Evolutionary conservation across 768 basidiomycete genomes (phyloP).

Genomic region (Solioccasus polychromus): DNA sequence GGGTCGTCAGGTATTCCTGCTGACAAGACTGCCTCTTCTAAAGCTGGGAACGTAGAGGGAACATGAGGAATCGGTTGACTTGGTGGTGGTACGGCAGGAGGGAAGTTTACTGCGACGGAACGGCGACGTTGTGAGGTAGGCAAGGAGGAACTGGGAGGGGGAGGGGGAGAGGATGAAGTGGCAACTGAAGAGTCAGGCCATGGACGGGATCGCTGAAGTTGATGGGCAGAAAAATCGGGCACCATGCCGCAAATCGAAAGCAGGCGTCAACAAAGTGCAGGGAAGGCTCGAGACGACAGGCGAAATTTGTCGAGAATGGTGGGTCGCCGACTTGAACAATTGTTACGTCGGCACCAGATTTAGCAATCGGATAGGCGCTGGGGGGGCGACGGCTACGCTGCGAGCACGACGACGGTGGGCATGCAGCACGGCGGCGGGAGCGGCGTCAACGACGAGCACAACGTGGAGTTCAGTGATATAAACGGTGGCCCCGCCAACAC

Average conservation of each 20-base stretch:
- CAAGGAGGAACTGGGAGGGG: slow-evolving; percentile 31
- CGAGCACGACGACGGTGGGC: slow-evolving; percentile 4
- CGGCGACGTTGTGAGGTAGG: slow-evolving; percentile 54
- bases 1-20: slow-evolving; percentile 28
- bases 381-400: slow-evolving; percentile 8
- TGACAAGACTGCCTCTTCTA: slow-evolving; percentile 20
- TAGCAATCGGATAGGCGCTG: slow-evolving; percentile 10
- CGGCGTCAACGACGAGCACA: slow-evolving; percentile 1
- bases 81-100: slow-evolving; percentile 71
- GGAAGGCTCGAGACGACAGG: background rate
- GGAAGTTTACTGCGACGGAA: slow-evolving; percentile 60
- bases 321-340: slow-evolving; percentile 2
- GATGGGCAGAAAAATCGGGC: slow-evolving; percentile 28
- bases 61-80: slow-evolving; percentile 71
- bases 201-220: slow-evolving; percentile 32
- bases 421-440: slow-evolving; percentile 10
- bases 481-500: background rate
- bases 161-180: slow-evolving; percentile 32
- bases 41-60: slow-evolving; percentile 34
- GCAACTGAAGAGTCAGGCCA: slow-evolving; percentile 32
- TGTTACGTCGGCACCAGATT: slow-evolving; percentile 17
- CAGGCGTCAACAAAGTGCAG: background rate
- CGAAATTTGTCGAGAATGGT: slow-evolving; percentile 6
- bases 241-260: slow-evolving; percentile 24
- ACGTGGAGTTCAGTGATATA: slow-evolving; percentile 10